Base-by-base conservation (phyloP, 176 grass and related monocot genomes). In the Dactylis glomerata region DNA sequence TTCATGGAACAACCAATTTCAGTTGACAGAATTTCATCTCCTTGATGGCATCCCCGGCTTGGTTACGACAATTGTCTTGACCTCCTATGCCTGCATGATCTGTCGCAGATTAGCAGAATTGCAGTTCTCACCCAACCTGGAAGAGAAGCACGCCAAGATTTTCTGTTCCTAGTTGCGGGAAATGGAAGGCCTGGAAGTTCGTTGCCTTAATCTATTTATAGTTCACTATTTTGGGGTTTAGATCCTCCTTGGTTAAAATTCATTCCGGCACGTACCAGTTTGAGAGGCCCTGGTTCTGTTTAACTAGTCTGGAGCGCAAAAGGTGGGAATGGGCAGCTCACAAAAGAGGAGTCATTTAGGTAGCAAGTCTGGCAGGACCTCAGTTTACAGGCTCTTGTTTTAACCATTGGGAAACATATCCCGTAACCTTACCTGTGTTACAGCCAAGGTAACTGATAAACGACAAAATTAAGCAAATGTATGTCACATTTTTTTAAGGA, bases 141-240 rank as follows among this genome's bases (percentile, higher is more conserved):
- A 87, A 77, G 79, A 68, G 55, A 64, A 69, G 38, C 79, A 41
- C 23, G 58, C 68, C 40, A 76, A 67, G 57, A 80, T 90, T 90
- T 58, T 68, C 84, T 74, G 74, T 75, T 79, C 64, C 75, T 65
- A 68, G 88, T 68, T 83, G 75, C 57, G 89, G 71, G 89, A 80
- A 87, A 87, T 83, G 84, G 75, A 80, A 90, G 68, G 47, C 47
- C 84, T 68, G 30, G 42, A 80, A 67, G 57, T 68, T 70, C 17
- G 84, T 80, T 68, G n/a, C 68, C 22, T 49, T 41, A 13, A 80
- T 84, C 89, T 90, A 90, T 83, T 87, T 68, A 90, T 87, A 87
- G 88, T n/a, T 42, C 34, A 57, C 80, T 87, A 87, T 90, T 87
- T 75, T 76, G 45, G 83, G 84, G 58, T 80, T n/a, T 80, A 83